These are phyloP conservation scores for Penstemon barbatus DNA, from an alignment of 257 asterid genomes.

Conservation along the genomic window DNA sequence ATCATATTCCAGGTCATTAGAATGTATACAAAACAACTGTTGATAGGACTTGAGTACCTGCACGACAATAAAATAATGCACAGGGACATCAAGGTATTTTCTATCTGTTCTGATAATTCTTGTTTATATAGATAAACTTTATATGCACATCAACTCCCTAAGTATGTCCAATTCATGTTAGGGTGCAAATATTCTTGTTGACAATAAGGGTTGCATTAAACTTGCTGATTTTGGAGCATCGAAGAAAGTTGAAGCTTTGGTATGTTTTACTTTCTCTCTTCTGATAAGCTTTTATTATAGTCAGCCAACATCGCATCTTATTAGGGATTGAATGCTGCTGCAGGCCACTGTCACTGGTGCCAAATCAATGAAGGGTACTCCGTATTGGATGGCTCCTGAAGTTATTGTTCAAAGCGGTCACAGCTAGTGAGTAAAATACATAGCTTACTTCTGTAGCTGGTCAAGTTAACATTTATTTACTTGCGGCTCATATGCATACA, in stretches of 20 bases:
- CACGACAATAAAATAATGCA: constrained; percentile 88
- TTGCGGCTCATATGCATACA: constrained; percentile 2
- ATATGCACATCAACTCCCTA: constrained; percentile 3
- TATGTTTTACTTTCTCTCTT: constrained; percentile 31
- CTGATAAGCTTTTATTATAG: constrained; percentile 12
- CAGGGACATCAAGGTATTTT: constrained; percentile 83
- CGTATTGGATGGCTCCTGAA: constrained; percentile 99
- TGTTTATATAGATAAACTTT: background rate
- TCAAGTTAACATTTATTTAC: constrained; percentile 11
- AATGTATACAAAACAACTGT: constrained; percentile 80
- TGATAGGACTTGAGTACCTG: constrained; percentile 79
- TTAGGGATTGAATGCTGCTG: constrained; percentile 24
- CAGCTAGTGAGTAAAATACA: constrained; percentile 67
- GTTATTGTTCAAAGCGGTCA: constrained; percentile 92
- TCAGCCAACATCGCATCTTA: constrained; percentile 15
- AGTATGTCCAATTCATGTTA: constrained; percentile 26
- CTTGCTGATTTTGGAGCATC: constrained; percentile 98
- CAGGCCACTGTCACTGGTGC: constrained; percentile 94
- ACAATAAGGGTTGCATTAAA: constrained; percentile 91
- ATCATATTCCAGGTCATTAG: constrained; percentile 65
- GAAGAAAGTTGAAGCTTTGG: constrained; percentile 93
- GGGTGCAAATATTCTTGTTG: constrained; percentile 96
- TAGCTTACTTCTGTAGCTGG: constrained; percentile 16
- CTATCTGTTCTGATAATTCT: constrained; percentile 13
- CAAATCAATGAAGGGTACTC: constrained; percentile 96